Conservation (phyloP, 1,139 yeast genomes). For the Taphrina confusa region DNA sequence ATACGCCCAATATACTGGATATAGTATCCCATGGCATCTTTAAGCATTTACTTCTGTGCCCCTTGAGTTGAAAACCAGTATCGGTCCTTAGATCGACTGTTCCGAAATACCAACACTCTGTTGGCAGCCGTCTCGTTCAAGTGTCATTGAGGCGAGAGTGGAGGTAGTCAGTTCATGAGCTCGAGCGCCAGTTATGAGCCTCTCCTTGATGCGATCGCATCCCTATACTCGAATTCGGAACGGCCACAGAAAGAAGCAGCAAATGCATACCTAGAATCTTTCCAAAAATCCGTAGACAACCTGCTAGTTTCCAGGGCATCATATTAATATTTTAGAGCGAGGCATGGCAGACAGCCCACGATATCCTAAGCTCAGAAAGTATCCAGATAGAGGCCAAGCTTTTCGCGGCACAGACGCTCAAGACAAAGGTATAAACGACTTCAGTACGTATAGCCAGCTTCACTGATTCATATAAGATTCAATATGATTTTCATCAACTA, state of each 20-base stretch:
- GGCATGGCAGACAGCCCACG: slow-evolving; percentile 50
- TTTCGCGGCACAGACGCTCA: slow-evolving; percentile 86
- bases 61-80: no score
- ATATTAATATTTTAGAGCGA: slow-evolving; percentile 42
- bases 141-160: no score
- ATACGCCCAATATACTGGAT: no score
- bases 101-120: no score
- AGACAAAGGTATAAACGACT: slow-evolving; percentile 57
- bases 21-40: no score
- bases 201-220: slow-evolving; percentile 55
- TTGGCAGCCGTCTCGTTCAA: no score
- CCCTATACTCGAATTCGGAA: slow-evolving; percentile 61
- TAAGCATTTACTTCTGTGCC: no score
- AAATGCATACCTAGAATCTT: slow-evolving; percentile 66
- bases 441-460: no score
- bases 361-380: slow-evolving; percentile 44
- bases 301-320: neutral
- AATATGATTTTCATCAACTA: slow-evolving; percentile 79
- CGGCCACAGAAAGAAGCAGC: slow-evolving; percentile 61
- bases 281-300: slow-evolving; percentile 64
- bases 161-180: slow-evolving; percentile 15
- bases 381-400: slow-evolving; percentile 58
- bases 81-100: no score
- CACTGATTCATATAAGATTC: no score
- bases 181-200: slow-evolving; percentile 18